Evolutionary conservation across 192 early-diverging fungal genomes (phyloP), one percentile per base, ranked within the genome.

Genomic region (Phycomyces nitens): DNA sequence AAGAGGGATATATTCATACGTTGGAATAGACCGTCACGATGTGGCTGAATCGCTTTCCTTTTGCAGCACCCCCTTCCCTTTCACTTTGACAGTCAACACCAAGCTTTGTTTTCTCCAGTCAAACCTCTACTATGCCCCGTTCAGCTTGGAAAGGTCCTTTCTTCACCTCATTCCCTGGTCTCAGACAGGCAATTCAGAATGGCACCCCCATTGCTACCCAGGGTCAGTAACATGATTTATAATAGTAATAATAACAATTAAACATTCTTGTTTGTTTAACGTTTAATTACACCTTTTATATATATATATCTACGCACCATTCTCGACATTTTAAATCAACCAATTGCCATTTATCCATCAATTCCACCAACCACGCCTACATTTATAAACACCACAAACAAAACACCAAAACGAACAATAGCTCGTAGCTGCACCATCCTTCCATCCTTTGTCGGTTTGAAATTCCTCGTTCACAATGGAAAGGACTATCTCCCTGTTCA

Each of bases 381-480:
- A 34, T 10, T 49, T 10, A 22, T 10, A 24, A 5, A 22, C 51
- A 52, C 51, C 5, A 24, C 1, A 22, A 57, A 58, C n/a, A 16
- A 21, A 39, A 27, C 16, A 38, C 21, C 29, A 15, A 15, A 39
- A 42, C 41, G n/a, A 23, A 18, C 90, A 0, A 75, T 71, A 77
- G 92, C 89, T 16, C 89, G 95, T 43, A 76, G 88, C 34, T 88
- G 88, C 72, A 96, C 94, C 10, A 94, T 98, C 70, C 78, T 95
- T 66, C 93, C 95, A n/a, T 75, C 86, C 55, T 89, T 92, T 74
- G 87, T 98, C 54, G 92, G 92, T 38, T 81, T 88, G 38, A 88
- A 86, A 74, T 95, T 97, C 76, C 70, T 88, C 68, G 88, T 97
- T 20, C 94, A 98, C 79, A 98, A 96, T 75, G 95, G 95, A 64